Evolutionary conservation across 208 protist species (phyloP), one percentile per base, ranked within the genome.

Genomic region (Trypanosoma brucei): DNA sequence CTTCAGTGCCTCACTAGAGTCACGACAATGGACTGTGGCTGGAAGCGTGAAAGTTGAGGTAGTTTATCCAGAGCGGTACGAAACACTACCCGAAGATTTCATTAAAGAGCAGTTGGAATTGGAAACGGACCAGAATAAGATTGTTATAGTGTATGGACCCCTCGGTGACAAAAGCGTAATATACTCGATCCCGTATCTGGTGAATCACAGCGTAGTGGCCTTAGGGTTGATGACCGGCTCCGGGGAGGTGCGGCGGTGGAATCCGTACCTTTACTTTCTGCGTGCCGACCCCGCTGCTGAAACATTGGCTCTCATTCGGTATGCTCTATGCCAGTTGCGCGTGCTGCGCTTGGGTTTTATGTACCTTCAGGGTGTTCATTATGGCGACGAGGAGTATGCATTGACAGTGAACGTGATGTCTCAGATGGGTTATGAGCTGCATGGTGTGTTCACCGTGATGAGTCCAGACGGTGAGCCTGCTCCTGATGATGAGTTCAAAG

Each of bases 291-390:
- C 62, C 3, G 38, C 14, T 38, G 48, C 13, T 35, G 33, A 64
- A 8, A 30, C 68, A 36, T 49, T 54, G 22, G 37, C 57, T 30
- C 42, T 70, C 33, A 8, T 75, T 3, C 48, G 54, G 3, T 69
- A 75, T 33, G 55, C 51, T 1, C 5, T 75, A 3, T 38, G 31
- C 0, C 14, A 62, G 13, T 40, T 73, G 13, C 61, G 51, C 35
- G 54, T 59, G 7, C 3, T 14, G 13, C 51, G 68, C n/a, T 7
- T 73, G 48, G 68, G 60, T 0, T 86, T 83, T 67, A 90, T 86
- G 80, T 82, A 83, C 66, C 53, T 86, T 52, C 60, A 35, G 2
- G 59, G 56, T 40, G 40, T 78, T 2, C 38, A 53, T n/a, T 79
- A 76, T 46, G 80, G 83, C 22, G 73, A 80, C 3, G n/a, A 36